Percentiles rank a stretch among this genome's conserved stretches.
These are phyloP conservation scores for Kuraishia ogatae DNA, from an alignment of 805 yeast species.

Conservation along the genomic window DNA sequence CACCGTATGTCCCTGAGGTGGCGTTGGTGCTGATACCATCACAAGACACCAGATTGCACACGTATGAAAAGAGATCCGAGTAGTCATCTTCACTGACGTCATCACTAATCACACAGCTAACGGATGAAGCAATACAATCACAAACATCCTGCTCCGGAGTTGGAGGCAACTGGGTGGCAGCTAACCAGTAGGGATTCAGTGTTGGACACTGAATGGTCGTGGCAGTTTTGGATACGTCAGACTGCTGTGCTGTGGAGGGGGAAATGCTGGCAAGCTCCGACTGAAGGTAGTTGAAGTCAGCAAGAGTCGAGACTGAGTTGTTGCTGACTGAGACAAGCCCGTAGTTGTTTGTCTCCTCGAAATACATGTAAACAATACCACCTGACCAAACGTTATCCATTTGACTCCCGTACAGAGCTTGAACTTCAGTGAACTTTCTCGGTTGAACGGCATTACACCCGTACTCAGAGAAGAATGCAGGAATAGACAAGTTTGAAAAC, in stretches of 20 bases:
- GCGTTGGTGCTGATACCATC: conserved; percentile 55
- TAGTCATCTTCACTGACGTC: conserved; percentile 47
- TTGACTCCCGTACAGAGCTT: conserved; percentile 50
- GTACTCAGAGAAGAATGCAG: conserved; percentile 80
- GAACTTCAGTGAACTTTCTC: conserved; percentile 70
- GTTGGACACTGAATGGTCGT: conserved; percentile 38
- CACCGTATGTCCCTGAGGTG: conserved; percentile 59
- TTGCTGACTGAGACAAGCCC: conserved; percentile 59
- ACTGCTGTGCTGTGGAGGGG: conserved; percentile 35
- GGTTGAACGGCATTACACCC: conserved; percentile 77
- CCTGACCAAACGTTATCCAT: conserved; percentile 94
- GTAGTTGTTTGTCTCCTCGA: conserved; percentile 73
- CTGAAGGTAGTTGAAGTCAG: conserved; percentile 50
- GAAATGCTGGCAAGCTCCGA: conserved; percentile 42
- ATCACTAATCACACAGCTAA: conserved; percentile 50
- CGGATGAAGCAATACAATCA: conserved; percentile 46
- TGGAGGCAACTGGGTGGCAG: conserved; percentile 64
- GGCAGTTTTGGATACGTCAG: conserved; percentile 25
- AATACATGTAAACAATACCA: conserved; percentile 89
- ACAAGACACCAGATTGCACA: conserved; percentile 57
- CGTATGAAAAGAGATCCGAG: conserved; percentile 44
- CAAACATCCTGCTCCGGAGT: conserved; percentile 64
- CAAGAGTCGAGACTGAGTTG: conserved; percentile 47
- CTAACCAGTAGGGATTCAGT: conserved; percentile 51
- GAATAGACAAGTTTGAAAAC: conserved; percentile 64